phyloP scores from a whole-genome alignment of 345 rosid species.

The Eutrema yunnanense region DNA sequence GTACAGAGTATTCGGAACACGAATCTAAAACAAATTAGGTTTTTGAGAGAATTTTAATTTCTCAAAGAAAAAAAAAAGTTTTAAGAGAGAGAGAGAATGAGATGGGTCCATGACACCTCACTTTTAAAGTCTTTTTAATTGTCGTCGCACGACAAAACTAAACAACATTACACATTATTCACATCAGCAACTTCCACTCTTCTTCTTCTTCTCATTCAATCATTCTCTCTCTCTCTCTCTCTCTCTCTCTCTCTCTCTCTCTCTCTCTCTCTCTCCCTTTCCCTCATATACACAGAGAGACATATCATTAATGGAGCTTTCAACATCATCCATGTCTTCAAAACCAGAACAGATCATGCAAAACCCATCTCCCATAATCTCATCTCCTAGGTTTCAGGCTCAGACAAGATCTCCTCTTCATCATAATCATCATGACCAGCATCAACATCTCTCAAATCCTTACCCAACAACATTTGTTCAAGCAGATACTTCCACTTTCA shows the following conservation, averaged over 20 bases:
- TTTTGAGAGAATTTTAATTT: background rate
- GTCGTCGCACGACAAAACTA: constrained; percentile 31
- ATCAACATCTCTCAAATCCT: constrained; percentile 54
- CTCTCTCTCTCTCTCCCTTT: constrained; percentile 2
- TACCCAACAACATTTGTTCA: constrained; percentile 98
- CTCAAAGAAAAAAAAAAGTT: background rate
- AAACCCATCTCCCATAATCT: constrained; percentile 38
- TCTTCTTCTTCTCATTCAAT: constrained; percentile 24
- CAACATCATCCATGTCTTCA: constrained; percentile 32
- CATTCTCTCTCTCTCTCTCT: constrained; percentile 15
- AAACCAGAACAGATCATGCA: constrained; percentile 38
- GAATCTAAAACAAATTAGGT: constrained; percentile 19
- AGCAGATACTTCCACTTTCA: constrained; percentile 81
- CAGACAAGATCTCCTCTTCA: constrained; percentile 32
- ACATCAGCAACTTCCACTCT: constrained; percentile 32
- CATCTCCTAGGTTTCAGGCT: constrained; percentile 40
- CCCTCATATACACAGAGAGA: constrained; percentile 9
- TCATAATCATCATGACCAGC: constrained; percentile 73
- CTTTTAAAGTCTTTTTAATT: constrained; percentile 32
- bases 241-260: background rate
- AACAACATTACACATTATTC: constrained; percentile 30
- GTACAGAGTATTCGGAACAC: constrained; percentile 11
- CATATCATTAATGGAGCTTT: constrained; percentile 46
- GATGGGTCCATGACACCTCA: constrained; percentile 35
- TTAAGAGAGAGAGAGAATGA: constrained; percentile 7